Base-by-base conservation (phyloP, 2,329 filamentous ascomycete species). In the Colletotrichum destructivum region DNA sequence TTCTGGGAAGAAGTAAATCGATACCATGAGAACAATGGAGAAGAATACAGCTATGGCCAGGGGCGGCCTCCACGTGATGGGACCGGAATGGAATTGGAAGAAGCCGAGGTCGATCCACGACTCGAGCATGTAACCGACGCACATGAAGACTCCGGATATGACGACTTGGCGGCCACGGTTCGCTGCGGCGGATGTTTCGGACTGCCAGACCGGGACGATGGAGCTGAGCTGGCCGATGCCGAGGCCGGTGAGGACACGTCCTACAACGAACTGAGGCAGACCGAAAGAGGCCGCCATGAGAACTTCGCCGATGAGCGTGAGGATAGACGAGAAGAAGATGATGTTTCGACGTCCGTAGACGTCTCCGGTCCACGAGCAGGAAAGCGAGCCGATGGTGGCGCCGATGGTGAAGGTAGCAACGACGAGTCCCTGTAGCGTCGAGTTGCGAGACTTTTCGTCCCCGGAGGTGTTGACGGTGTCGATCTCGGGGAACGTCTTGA, bases 191-290 rank as follows among this genome's bases (percentile, higher is more conserved):
- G 78, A 78, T 18, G 79, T 82, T 74, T 84, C 82, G n/a, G 79
- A 79, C 73, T 81, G 80, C 79, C 81, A 84, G 18, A 83, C 81
- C 4, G 82, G 82, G 12, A 84, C 81, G 26, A 82, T 82, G 15
- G 81, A 81, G 72, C 80, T 82, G 15, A 83, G 76, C 62, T 81
- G 68, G 51, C 80, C 60, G 66, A 81, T 74, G 75, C 87, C 88
- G 66, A 87, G 80, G 42, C 87, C 87, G 23, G 86, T 86, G 18
- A 89, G 80, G 21, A 89, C 75, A 66, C 87, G 83, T 18, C 85
- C 86, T 46, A 87, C 80, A 61, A 89, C 86, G 59, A 89, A 80
- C 71, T 88, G 86, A 1, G 83, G 76, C 5, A 88, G 81, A 3
- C 76, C 66, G 75, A 84, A 88, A 5, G 87, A 80, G 21, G 84